Percentiles rank a stretch among this genome's conserved stretches.
These are phyloP conservation scores for Nymphaea thermarum DNA, from an alignment of 164 flowering plant genomes.

Conservation along the genomic window DNA sequence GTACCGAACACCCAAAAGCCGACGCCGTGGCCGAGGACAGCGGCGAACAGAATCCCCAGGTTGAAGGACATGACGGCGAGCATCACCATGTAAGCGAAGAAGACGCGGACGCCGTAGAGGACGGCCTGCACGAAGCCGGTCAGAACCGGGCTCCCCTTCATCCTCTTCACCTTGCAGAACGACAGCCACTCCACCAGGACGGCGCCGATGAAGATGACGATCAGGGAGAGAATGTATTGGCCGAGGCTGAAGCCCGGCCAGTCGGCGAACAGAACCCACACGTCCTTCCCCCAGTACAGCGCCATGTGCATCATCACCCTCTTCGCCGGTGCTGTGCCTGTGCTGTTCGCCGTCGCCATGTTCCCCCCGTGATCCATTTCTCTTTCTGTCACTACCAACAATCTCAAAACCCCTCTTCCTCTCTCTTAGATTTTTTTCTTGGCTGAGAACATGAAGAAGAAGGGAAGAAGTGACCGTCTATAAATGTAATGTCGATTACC, in stretches of 20 bases:
- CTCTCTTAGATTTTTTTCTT: not conserved
- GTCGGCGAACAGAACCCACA: conserved; percentile 26
- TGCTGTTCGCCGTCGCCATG: not conserved
- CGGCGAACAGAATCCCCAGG: conserved; percentile 14
- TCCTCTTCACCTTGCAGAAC: not conserved
- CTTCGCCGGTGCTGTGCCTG: not conserved
- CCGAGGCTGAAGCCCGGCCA: conserved; percentile 30
- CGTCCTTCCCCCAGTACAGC: conserved; percentile 35
- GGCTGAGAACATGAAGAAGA: not conserved
- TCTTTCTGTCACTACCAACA: not conserved
- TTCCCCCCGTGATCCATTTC: not conserved
- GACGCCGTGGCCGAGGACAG: conserved; percentile 19
- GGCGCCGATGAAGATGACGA: conserved; percentile 19
- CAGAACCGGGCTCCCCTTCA: not conserved
- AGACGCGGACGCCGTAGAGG: conserved; percentile 11
- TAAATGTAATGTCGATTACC: too few relatives aligned
- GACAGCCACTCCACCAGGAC: conserved; percentile 10
- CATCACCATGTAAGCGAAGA: conserved; percentile 29
- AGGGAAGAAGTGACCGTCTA: too few relatives aligned
- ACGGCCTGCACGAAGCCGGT: conserved; percentile 14
- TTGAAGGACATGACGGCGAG: conserved; percentile 32
- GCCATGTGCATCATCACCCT: conserved; percentile 25
- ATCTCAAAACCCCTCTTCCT: not conserved
- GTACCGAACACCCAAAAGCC: conserved; percentile 18
- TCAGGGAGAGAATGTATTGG: conserved; percentile 28